phyloP scores from a whole-genome alignment of 2,329 filamentous ascomycete genomes.

The Lizonia empirigonia region DNA sequence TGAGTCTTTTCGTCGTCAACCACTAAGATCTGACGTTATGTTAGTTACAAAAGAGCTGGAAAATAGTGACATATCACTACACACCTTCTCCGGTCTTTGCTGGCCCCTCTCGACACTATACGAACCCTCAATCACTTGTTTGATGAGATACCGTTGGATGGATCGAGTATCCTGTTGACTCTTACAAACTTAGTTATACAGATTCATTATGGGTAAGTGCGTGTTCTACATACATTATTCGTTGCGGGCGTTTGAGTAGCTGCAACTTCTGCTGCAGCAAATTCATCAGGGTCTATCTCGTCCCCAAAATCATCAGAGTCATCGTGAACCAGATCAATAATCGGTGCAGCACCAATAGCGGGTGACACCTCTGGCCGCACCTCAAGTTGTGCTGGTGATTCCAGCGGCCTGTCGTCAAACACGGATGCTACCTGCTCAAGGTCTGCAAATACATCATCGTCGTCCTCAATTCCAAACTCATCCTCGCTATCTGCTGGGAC shows the following conservation, averaged over 20 bases:
- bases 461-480: conserved; percentile 55
- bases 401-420: conserved; percentile 55
- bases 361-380: conserved; percentile 8
- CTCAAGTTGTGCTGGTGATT: conserved; percentile 14
- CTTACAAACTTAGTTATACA: conserved; percentile 66
- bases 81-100: conserved; percentile 72
- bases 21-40: conserved; percentile 69
- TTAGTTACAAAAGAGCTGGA: conserved; percentile 22
- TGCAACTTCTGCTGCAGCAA: conserved; percentile 69
- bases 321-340: conserved; percentile 45
- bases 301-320: conserved; percentile 70
- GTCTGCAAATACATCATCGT: conserved; percentile 61
- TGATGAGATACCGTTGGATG: conserved; percentile 86
- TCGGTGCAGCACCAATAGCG: conserved; percentile 4
- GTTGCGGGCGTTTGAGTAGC: conserved; percentile 69
- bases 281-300: conserved; percentile 73
- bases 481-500: conserved; percentile 42
- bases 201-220: conserved; percentile 22
- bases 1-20: conserved; percentile 79
- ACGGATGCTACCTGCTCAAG: conserved; percentile 63
- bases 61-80: background rate
- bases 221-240: conserved; percentile 58
- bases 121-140: conserved; percentile 70
- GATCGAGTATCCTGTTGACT: conserved; percentile 72
- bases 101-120: conserved; percentile 69